Evolutionary conservation across 179 eudicot genomes (phyloP), one percentile per base, ranked within the genome.

Genomic region (Spinacia oleracea): DNA sequence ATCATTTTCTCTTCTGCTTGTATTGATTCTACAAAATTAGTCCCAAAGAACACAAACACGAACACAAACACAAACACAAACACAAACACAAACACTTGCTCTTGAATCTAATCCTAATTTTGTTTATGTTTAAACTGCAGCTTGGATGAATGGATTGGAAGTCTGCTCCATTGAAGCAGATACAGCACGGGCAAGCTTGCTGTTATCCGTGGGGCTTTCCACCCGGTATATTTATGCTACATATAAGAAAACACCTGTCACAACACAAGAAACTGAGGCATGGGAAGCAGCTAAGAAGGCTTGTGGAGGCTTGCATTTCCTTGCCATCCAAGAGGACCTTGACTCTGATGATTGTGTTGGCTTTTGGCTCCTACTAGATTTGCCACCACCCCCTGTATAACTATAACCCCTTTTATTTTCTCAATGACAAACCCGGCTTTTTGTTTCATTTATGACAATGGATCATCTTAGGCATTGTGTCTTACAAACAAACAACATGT

Each of bases 71-170:
- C n/a, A n/a, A n/a, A n/a, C n/a, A n/a, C n/a, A n/a, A n/a, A n/a
- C n/a, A n/a, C n/a, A n/a, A n/a, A n/a, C n/a, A n/a, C n/a, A n/a
- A n/a, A n/a, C n/a, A n/a, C 50, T 14, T 40, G 5, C 53, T 25
- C 50, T 43, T 69, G 20, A 43, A 69, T 38, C 21, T 79, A 75
- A 73, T 34, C n/a, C 48, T 76, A 50, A 40, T 34, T 63, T 42
- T 32, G 12, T 43, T 18, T 16, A 72, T 32, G 12, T 43, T 18
- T 16, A 72, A 43, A 27, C 53, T 84, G 84, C 91, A 95, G 98
- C 95, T 76, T 95, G 98, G 98, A 95, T 95, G 97, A 95, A 93
- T 66, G 98, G 98, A 21, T 78, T 93, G 83, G 98, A 95, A 88
- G 97, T 95, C 64, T 90, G 95, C 82, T 88, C 97, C 8, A 78